A percentile compares a stretch with the other conserved stretches of the same genome.
phyloP scores from a whole-genome alignment of 164 flowering plant species.

The Vitis cinerea region DNA sequence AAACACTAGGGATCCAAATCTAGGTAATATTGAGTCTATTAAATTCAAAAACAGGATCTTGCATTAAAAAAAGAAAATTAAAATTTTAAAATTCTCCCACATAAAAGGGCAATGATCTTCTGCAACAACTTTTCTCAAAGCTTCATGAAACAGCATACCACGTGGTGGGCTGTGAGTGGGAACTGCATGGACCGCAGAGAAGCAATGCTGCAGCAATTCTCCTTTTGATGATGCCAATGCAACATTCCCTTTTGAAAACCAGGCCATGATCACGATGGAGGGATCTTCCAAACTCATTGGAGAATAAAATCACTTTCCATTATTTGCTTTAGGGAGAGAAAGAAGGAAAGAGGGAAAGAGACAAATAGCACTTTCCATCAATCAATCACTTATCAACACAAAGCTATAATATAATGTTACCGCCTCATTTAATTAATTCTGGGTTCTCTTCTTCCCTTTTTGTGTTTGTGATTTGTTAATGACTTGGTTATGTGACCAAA shows the following conservation, averaged over 20 bases:
- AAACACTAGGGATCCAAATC: no score
- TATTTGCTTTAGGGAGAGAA: neutral
- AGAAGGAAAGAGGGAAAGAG: slow-evolving; percentile 5
- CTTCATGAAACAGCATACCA: no score
- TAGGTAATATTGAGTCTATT: no score
- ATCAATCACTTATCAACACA: neutral
- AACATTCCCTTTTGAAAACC: slow-evolving; percentile 3
- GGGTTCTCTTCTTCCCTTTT: slow-evolving; percentile 3
- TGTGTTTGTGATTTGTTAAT: slow-evolving; percentile 12
- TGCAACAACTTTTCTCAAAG: no score
- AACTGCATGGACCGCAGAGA: no score
- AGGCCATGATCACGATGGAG: slow-evolving; percentile 14
- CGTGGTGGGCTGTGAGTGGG: no score
- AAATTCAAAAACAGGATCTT: no score
- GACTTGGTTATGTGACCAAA: slow-evolving; percentile 20
- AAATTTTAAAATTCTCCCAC: no score
- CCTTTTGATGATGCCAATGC: neutral
- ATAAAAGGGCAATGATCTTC: no score
- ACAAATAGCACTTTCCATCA: slow-evolving; percentile 18
- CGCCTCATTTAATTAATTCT: slow-evolving; percentile 8
- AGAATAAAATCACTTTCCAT: slow-evolving; percentile 16
- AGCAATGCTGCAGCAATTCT: no score
- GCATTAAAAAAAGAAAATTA: no score
- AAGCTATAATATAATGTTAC: slow-evolving; percentile 1
- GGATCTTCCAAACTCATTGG: slow-evolving; percentile 72